Percentiles rank a stretch among this genome's conserved stretches.
These are phyloP conservation scores for Penicillium diatomitis DNA, from an alignment of 495 filamentous ascomycete species.

Conservation along the genomic window DNA sequence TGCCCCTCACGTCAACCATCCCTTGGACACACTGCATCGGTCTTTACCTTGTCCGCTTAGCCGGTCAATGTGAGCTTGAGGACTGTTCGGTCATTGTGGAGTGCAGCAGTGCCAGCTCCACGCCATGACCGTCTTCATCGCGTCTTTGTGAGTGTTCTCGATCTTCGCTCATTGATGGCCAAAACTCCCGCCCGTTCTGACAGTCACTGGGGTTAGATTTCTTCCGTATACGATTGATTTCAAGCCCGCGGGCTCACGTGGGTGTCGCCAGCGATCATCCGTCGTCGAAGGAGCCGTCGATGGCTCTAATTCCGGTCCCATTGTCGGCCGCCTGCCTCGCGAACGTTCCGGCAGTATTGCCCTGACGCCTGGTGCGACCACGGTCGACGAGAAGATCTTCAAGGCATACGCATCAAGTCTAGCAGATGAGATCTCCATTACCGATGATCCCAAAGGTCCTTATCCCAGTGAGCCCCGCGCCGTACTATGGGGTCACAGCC, in stretches of 20 bases:
- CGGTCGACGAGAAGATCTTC: constrained; percentile 51
- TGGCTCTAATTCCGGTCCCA: constrained; percentile 33
- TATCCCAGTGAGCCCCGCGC: constrained; percentile 53
- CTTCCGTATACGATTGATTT: constrained; percentile 35
- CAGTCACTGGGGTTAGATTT: constrained; percentile 13
- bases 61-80: too few species aligned
- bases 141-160: constrained; percentile 19
- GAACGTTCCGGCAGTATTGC: constrained; percentile 24
- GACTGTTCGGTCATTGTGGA: too few species aligned
- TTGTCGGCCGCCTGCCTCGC: constrained; percentile 21
- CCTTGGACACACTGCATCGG: too few species aligned
- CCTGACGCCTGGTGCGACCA: constrained; percentile 51
- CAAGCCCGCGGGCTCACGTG: constrained; percentile 10
- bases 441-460: constrained; percentile 22
- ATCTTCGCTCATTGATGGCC: not conserved
- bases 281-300: constrained; percentile 19
- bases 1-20: too few species aligned
- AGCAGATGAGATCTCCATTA: constrained; percentile 17
- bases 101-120: not conserved
- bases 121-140: constrained; percentile 24
- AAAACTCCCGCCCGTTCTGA: constrained; percentile 3
- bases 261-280: constrained; percentile 14
- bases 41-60: too few species aligned
- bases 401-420: constrained; percentile 32
- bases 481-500: constrained; percentile 55